Percentiles rank a stretch among this genome's conserved stretches.
Conservation (phyloP, 495 filamentous ascomycete genomes). For the Trichodelitschia bisporula region DNA sequence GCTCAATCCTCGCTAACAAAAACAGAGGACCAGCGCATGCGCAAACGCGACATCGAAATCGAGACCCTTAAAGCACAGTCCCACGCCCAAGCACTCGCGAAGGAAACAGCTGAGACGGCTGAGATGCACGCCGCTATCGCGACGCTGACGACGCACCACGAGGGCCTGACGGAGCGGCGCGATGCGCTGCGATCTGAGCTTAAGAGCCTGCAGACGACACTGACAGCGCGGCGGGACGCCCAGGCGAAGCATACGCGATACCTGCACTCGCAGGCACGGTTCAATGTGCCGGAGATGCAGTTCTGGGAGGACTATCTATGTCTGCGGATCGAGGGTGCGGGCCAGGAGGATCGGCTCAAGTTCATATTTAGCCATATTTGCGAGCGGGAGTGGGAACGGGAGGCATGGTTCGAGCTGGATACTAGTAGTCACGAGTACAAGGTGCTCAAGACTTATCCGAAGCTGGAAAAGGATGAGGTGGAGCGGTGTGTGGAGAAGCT, state of each 20-base stretch:
- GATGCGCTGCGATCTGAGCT: conserved; percentile 60
- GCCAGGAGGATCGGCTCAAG: conserved; percentile 60
- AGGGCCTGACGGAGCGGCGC: conserved; percentile 44
- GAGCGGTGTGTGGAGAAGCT: conserved; percentile 46
- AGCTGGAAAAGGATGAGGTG: conserved; percentile 42
- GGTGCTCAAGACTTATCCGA: conserved; percentile 53
- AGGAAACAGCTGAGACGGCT: conserved; percentile 64
- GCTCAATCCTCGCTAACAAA: not conserved
- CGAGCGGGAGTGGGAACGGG: conserved; percentile 69
- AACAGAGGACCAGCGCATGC: conserved; percentile 73
- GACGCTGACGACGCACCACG: conserved; percentile 46
- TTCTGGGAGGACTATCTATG: conserved; percentile 90
- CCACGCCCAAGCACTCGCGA: conserved; percentile 56
- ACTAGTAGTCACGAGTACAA: conserved; percentile 63
- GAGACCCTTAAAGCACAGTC: conserved; percentile 49
- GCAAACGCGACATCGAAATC: conserved; percentile 67
- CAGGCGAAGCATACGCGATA: conserved; percentile 37
- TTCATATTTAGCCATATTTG: conserved; percentile 77
- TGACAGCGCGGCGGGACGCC: conserved; percentile 32
- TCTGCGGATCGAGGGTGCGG: conserved; percentile 72
- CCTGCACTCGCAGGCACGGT: conserved; percentile 52
- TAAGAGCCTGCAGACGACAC: conserved; percentile 43
- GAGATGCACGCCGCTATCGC: conserved; percentile 72
- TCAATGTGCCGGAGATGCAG: conserved; percentile 74
- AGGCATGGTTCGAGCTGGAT: conserved; percentile 82